Evolutionary conservation across 2,329 filamentous ascomycete species (phyloP).

Genomic region (Penicillium sp.): DNA sequence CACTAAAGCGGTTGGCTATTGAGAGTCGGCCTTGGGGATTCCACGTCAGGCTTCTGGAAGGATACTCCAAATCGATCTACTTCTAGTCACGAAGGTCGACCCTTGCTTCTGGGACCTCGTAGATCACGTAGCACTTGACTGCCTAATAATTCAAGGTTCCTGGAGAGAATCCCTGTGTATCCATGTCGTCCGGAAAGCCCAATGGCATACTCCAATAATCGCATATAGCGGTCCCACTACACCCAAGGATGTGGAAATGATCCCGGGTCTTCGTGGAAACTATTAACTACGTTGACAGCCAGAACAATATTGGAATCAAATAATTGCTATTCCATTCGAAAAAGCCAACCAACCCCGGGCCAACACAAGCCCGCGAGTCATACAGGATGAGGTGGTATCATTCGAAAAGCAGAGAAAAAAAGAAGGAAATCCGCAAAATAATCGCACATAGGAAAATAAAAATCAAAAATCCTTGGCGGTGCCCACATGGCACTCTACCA

Average conservation of each 20-base stretch:
- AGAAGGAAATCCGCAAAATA: slow-evolving; percentile 16
- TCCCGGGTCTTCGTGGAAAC: neutral
- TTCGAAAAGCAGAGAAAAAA: slow-evolving; percentile 27
- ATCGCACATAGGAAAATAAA: slow-evolving; percentile 17
- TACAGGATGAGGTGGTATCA: slow-evolving; percentile 43
- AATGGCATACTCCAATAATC: neutral
- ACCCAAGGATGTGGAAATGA: neutral
- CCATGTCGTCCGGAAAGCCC: neutral
- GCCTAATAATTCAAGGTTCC: neutral
- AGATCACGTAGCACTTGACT: too few species aligned
- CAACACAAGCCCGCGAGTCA: slow-evolving; percentile 29
- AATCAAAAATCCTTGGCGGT: slow-evolving; percentile 16
- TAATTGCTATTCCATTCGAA: slow-evolving; percentile 33
- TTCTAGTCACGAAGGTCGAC: neutral
- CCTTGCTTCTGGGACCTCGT: neutral
- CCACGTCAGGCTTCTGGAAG: too few species aligned
- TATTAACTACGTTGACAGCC: neutral
- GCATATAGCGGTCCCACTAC: neutral
- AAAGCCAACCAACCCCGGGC: slow-evolving; percentile 28
- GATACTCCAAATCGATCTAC: neutral
- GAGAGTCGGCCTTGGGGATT: too few species aligned
- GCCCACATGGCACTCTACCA: slow-evolving; percentile 6
- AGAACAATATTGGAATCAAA: slow-evolving; percentile 9
- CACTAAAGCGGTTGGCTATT: neutral
- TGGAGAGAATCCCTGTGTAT: neutral